Evolutionary conservation across 805 yeast genomes (phyloP), one percentile per base, ranked within the genome.

Genomic region (Scheffersomyces amazonensis): DNA sequence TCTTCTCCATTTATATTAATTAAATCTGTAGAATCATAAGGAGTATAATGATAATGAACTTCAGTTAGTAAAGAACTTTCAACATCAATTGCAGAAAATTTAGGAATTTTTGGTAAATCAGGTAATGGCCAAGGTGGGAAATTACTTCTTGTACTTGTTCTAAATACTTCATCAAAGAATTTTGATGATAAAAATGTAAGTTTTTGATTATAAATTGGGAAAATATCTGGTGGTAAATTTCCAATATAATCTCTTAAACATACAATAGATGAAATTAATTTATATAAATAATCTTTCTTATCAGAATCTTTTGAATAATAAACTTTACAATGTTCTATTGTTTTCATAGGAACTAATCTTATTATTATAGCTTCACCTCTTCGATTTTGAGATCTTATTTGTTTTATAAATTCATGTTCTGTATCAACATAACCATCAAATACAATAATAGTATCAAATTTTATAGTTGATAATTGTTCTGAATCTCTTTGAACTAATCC

Each of bases 171-270:
- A 29, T 69, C 69, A 23, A 87, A 65, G 81, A 90, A 88, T 23
- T 54, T 58, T 27, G 72, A 73, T 1, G 69, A 62, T 36, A 90
- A 65, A 50, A 78, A 85, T 5, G 70, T 68, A 46, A 89, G 68
- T 40, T 82, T 75, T 47, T 81, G 82, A 28, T 78, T 69, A 57
- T 83, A 87, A 16, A 86, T 76, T 12, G 93, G 90, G 54, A 85
- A 72, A 34, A 88, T 58, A 51, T 82, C 93, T 0, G 88, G 83
- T 2, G 96, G 93, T 31, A 91, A 58, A 34, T 76, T 75, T 6
- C 98, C 98, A 11, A 84, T 88, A 42, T 81, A 73, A 46, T 85
- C 95, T 50, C 96, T 66, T 36, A 88, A 60, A 21, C 89, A 87
- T 3, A 89, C 96, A 15, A 84, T 73, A 1, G 95, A 88, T 1